Evolutionary conservation across 1,139 yeast genomes (phyloP).

Genomic region (Diutina catenulata): DNA sequence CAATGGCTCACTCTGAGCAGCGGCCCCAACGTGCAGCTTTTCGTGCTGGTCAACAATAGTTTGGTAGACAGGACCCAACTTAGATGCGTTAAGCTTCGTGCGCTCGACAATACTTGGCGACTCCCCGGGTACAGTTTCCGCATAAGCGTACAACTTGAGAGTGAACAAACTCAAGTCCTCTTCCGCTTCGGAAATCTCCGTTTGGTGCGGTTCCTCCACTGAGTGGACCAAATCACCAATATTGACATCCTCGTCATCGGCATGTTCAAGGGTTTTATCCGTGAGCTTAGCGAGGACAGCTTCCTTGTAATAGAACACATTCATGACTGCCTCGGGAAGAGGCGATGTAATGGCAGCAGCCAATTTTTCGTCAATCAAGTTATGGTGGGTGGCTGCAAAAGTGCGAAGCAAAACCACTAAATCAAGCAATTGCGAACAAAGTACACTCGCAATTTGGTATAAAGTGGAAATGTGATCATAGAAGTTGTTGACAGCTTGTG

Average conservation of each 20-base stretch:
- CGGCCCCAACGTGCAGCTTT: too few species aligned
- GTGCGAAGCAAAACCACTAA: neutral
- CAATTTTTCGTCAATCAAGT: too few species aligned
- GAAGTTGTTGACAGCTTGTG: neutral
- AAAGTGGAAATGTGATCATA: neutral
- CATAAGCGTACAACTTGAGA: neutral
- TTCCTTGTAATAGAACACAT: constrained; percentile 2
- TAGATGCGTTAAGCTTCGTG: neutral
- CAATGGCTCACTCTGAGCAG: too few species aligned
- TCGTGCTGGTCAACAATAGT: neutral
- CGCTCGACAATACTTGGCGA: neutral
- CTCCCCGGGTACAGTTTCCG: neutral
- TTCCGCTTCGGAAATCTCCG: neutral
- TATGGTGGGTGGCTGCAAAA: too few species aligned
- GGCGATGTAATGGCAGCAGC: too few species aligned
- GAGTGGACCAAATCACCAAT: neutral
- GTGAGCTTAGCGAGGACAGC: neutral
- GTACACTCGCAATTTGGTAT: neutral
- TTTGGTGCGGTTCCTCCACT: neutral
- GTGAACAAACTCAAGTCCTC: neutral
- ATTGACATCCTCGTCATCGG: neutral
- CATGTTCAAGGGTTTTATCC: neutral
- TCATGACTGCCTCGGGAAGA: neutral
- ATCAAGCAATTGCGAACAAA: neutral
- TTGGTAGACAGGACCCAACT: neutral